Evolutionary conservation across 1,284 basidiomycete species (phyloP).

Genomic region (Ganoderma resinaceum): DNA sequence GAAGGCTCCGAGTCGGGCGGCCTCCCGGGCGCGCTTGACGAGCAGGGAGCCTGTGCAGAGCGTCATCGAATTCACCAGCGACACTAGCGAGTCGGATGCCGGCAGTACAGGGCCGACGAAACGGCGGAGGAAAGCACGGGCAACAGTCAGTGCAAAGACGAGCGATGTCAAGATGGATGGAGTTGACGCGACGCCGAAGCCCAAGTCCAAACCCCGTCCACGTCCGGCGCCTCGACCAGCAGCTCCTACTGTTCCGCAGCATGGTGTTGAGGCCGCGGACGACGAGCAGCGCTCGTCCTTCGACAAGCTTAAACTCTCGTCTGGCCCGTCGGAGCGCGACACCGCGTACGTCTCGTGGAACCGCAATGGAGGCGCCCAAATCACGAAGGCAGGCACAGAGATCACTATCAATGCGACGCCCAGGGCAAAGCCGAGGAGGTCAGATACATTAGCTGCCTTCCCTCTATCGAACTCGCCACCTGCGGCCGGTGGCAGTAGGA

Average conservation of each 20-base stretch:
- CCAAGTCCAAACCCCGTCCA: constrained; percentile 23
- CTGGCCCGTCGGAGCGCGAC: constrained; percentile 2
- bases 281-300: background rate
- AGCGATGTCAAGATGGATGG: constrained; percentile 12
- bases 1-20: constrained; percentile 10
- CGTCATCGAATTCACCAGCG: constrained; percentile 25
- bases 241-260: constrained; percentile 1
- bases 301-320: background rate
- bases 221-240: constrained; percentile 11
- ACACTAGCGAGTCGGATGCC: constrained; percentile 20
- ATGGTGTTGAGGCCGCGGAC: background rate
- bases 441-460: background rate
- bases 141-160: constrained; percentile 10
- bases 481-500: background rate
- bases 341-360: constrained; percentile 2
- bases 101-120: constrained; percentile 4
- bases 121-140: constrained; percentile 11
- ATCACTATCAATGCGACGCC: background rate
- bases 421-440: background rate
- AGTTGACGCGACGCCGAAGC: constrained; percentile 13
- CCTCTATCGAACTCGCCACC: background rate
- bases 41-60: constrained; percentile 7
- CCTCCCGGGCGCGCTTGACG: constrained; percentile 11
- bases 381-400: constrained; percentile 1
- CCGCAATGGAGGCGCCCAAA: background rate